Percentiles rank a stretch among this genome's conserved stretches.
Conservation (phyloP, 164 flowering plant genomes). For the Stephania japonica region DNA sequence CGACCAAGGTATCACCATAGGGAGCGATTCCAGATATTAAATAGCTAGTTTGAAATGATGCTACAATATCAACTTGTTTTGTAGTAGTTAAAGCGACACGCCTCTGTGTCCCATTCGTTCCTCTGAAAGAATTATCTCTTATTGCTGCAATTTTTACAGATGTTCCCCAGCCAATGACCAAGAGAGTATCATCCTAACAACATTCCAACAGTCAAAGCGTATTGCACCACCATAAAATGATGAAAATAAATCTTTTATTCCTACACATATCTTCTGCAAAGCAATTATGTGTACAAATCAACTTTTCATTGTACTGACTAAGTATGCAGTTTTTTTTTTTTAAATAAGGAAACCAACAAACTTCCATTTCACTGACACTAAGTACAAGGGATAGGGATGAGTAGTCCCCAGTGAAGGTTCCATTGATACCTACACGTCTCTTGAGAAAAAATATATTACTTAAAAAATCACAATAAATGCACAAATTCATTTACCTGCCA, state of each 20-base stretch:
- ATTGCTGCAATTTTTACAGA: conserved; percentile 86
- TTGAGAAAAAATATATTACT: too few relatives aligned
- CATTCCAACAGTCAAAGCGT: conserved; percentile 9
- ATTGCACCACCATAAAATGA: not conserved
- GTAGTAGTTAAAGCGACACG: conserved; percentile 40
- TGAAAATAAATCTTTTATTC: not conserved
- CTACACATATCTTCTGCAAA: not conserved
- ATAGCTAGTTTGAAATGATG: conserved; percentile 95
- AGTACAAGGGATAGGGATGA: too few relatives aligned
- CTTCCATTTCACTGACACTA: too few relatives aligned
- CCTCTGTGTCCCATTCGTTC: conserved; percentile 57
- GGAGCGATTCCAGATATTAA: conserved; percentile 96
- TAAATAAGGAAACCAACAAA: too few relatives aligned
- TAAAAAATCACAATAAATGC: not conserved
- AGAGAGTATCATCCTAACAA: conserved; percentile 71
- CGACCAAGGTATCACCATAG: conserved; percentile 91
- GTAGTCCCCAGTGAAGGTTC: too few relatives aligned
- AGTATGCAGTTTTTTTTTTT: not conserved
- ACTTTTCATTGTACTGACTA: not conserved
- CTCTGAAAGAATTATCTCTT: conserved; percentile 33
- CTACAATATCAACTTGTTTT: conserved; percentile 91
- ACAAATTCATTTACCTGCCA: conserved; percentile 77
- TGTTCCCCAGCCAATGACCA: conserved; percentile 99
- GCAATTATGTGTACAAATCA: too few relatives aligned
- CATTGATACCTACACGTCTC: too few relatives aligned